Percentiles rank a stretch among this genome's conserved stretches.
These are phyloP conservation scores for Chytriomyces confervae DNA, from an alignment of 192 early-diverging fungal species.

Conservation along the genomic window DNA sequence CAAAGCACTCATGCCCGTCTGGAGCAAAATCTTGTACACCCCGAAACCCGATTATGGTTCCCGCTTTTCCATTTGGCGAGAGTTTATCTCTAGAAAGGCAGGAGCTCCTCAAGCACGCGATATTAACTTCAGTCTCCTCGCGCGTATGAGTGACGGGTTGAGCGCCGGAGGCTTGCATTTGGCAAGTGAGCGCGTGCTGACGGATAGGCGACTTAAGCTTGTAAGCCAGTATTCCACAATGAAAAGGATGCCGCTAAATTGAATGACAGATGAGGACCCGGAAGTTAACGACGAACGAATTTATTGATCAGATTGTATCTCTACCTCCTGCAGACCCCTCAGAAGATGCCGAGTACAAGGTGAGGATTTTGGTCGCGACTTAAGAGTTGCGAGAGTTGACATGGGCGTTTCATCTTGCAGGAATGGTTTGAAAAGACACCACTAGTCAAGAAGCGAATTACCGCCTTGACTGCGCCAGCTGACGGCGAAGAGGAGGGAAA, in stretches of 20 bases:
- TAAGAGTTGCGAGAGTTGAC: neutral
- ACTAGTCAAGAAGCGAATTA: slow-evolving; percentile 52
- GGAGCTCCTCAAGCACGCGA: slow-evolving; percentile 16
- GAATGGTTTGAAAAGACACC: slow-evolving; percentile 61
- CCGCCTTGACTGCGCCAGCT: slow-evolving; percentile 48
- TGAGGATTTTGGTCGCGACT: slow-evolving; percentile 30
- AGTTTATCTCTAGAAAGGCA: slow-evolving; percentile 44
- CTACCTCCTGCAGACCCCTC: slow-evolving; percentile 48
- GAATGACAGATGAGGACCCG: slow-evolving; percentile 39
- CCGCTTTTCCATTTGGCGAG: slow-evolving; percentile 50
- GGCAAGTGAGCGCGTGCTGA: slow-evolving; percentile 50
- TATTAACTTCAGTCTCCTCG: slow-evolving; percentile 54
- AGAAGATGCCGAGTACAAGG: slow-evolving; percentile 55
- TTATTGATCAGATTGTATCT: slow-evolving; percentile 58
- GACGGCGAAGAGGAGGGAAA: slow-evolving; percentile 45
- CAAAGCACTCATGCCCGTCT: slow-evolving; percentile 55
- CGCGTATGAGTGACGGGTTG: slow-evolving; percentile 55
- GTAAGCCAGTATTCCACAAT: slow-evolving; percentile 27
- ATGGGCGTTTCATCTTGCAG: slow-evolving; percentile 21
- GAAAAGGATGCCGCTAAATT: neutral
- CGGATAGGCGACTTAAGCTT: slow-evolving; percentile 53
- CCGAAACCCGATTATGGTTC: slow-evolving; percentile 59
- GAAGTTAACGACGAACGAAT: slow-evolving; percentile 54
- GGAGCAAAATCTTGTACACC: slow-evolving; percentile 47
- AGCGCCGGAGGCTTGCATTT: slow-evolving; percentile 51